A percentile compares a stretch with the other conserved stretches of the same genome.
These are phyloP conservation scores for Curvularia eragrostidis DNA, from an alignment of 2,329 filamentous ascomycete species.

Conservation along the genomic window DNA sequence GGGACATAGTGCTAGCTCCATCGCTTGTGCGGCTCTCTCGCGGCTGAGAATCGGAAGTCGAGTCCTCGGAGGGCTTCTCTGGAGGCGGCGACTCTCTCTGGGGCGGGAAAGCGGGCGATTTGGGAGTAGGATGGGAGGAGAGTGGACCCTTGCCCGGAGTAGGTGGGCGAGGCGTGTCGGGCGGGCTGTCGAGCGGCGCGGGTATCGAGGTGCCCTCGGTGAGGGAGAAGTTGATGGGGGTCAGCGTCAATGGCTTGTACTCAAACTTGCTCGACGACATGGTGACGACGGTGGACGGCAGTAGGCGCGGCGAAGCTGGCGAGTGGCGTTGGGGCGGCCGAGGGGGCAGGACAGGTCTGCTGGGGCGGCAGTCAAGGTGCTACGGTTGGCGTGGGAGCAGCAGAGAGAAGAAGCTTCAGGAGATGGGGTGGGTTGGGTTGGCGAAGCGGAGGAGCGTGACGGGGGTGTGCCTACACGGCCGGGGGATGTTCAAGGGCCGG, in stretches of 20 bases:
- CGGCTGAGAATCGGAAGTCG: conserved; percentile 22
- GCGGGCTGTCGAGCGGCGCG: conserved; percentile 50
- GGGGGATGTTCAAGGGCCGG: conserved; percentile 11
- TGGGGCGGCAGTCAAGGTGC: conserved; percentile 25
- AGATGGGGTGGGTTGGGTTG: conserved; percentile 34
- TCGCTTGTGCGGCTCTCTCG: conserved; percentile 39
- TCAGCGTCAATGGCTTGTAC: conserved; percentile 47
- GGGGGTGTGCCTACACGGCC: conserved; percentile 25
- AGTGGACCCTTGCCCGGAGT: conserved; percentile 50
- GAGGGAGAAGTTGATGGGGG: conserved; percentile 52
- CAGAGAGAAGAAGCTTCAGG: conserved; percentile 36
- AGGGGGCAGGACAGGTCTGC: conserved; percentile 13
- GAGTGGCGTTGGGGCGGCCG: not conserved
- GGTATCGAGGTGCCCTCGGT: conserved; percentile 53
- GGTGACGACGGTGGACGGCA: conserved; percentile 13
- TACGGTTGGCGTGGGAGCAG: conserved; percentile 24
- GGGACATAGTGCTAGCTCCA: conserved; percentile 39
- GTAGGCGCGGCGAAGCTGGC: conserved; percentile 1
- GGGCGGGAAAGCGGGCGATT: conserved; percentile 36
- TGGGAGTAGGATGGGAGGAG: conserved; percentile 52
- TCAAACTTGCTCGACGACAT: conserved; percentile 39
- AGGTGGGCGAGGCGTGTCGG: conserved; percentile 47
- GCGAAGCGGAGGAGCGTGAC: conserved; percentile 31
- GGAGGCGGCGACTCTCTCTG: conserved; percentile 27
- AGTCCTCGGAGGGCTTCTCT: conserved; percentile 28